A percentile compares a stretch with the other conserved stretches of the same genome.
Evolutionary conservation across 441 rosid genomes (phyloP).

Genomic region (Arabidopsis hybrid): DNA sequence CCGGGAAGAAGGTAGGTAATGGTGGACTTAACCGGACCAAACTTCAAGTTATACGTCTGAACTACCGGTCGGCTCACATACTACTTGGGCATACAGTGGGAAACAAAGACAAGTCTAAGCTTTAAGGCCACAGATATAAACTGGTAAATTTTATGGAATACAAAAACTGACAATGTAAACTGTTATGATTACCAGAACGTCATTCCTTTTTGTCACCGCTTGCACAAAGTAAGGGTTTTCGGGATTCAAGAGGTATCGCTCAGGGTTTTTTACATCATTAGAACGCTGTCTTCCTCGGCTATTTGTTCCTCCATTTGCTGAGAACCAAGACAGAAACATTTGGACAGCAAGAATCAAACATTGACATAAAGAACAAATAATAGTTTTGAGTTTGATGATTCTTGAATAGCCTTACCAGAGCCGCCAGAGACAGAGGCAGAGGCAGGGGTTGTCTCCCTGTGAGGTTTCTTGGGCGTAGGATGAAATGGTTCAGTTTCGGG

Average conservation of each 20-base stretch:
- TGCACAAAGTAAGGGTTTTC: constrained; percentile 31
- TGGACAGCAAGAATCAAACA: constrained; percentile 8
- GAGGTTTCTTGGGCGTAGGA: background rate
- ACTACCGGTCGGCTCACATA: constrained; percentile 5
- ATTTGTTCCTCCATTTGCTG: constrained; percentile 27
- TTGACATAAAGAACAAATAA: background rate
- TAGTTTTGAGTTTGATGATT: background rate
- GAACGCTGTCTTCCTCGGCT: background rate
- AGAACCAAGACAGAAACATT: constrained; percentile 1
- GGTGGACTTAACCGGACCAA: constrained; percentile 4
- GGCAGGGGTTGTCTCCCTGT: constrained; percentile 2
- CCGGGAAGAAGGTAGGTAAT: constrained; percentile 5
- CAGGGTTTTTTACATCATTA: constrained; percentile 21
- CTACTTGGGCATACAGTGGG: constrained; percentile 11
- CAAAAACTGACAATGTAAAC: background rate
- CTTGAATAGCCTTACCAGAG: constrained; percentile 16
- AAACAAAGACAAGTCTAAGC: constrained; percentile 6
- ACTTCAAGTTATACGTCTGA: constrained; percentile 30
- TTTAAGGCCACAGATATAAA: background rate
- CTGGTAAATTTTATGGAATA: background rate
- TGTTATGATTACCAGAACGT: constrained; percentile 30
- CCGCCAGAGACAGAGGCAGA: constrained; percentile 13
- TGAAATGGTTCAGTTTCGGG: constrained; percentile 1
- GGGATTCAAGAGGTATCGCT: constrained; percentile 30
- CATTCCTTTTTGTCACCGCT: constrained; percentile 14